phyloP scores from a whole-genome alignment of 1,284 basidiomycete genomes.

The Naganishia cerealis region DNA sequence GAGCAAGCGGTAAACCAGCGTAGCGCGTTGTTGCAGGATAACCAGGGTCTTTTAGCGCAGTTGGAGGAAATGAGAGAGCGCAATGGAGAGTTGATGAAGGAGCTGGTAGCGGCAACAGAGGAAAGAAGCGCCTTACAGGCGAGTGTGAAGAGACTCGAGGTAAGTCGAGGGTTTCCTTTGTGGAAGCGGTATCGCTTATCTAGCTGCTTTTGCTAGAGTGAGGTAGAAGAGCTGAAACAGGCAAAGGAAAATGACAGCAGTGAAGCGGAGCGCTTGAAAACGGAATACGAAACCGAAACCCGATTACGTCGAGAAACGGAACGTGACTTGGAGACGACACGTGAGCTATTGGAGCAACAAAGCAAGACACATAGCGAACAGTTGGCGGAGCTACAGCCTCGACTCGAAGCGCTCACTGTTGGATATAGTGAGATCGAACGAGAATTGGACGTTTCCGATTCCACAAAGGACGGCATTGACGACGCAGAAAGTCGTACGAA shows the following conservation, averaged over 20 bases:
- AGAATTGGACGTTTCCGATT: not conserved
- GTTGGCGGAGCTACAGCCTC: slow-evolving; percentile 3
- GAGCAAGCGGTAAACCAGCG: slow-evolving; percentile 48
- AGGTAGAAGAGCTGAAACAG: slow-evolving; percentile 11
- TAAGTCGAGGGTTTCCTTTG: not conserved
- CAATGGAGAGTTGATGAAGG: slow-evolving; percentile 50
- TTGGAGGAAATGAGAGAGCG: slow-evolving; percentile 51
- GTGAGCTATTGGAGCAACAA: slow-evolving; percentile 18
- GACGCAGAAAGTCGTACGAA: not conserved
- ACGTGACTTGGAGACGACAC: slow-evolving; percentile 13
- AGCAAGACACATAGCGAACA: slow-evolving; percentile 20
- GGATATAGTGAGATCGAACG: slow-evolving; percentile 16
- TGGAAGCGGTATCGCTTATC: not conserved
- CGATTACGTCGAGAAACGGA: slow-evolving; percentile 20
- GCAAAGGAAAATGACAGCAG: not conserved
- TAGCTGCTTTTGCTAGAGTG: not conserved
- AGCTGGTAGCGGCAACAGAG: slow-evolving; percentile 47
- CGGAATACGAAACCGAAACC: slow-evolving; percentile 13
- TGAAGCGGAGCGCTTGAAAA: slow-evolving; percentile 11
- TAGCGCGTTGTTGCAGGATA: slow-evolving; percentile 49
- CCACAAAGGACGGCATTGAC: not conserved
- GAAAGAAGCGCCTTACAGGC: slow-evolving; percentile 40
- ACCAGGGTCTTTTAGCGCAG: slow-evolving; percentile 50
- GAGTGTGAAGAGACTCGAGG: slow-evolving; percentile 21
- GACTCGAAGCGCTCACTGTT: slow-evolving; percentile 1